Percentiles rank a stretch among this genome's conserved stretches.
These are phyloP conservation scores for Colletotrichum salicis DNA, from an alignment of 2,329 filamentous ascomycete genomes.

Conservation along the genomic window DNA sequence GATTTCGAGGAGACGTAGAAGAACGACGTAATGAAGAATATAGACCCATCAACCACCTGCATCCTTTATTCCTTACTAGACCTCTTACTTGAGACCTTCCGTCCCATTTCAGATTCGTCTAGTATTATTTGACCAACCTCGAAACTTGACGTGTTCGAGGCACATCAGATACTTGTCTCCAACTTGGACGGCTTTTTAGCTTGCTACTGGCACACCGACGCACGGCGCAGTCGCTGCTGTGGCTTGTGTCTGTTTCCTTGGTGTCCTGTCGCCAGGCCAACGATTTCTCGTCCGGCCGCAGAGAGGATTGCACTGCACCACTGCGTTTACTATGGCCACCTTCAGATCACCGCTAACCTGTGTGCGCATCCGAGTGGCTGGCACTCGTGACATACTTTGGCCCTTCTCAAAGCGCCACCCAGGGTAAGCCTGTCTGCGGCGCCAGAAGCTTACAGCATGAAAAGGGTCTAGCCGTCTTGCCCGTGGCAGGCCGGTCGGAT, in stretches of 20 bases:
- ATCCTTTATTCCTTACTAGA: neutral
- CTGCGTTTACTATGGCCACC: neutral
- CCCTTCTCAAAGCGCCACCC: neutral
- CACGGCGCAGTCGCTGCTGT: neutral
- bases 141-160: neutral
- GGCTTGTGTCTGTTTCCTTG: neutral
- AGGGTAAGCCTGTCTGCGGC: neutral
- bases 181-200: neutral
- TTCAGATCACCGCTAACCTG: constrained; percentile 1
- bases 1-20: neutral
- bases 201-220: neutral
- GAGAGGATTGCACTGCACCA: neutral
- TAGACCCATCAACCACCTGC: neutral
- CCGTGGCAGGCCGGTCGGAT: neutral
- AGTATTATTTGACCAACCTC: neutral
- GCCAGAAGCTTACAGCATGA: neutral
- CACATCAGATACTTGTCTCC: neutral
- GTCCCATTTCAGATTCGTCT: neutral
- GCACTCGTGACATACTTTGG: neutral
- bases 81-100: neutral
- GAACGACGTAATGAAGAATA: constrained; percentile 8
- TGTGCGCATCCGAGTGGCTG: constrained; percentile 5
- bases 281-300: neutral
- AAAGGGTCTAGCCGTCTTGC: constrained; percentile 11
- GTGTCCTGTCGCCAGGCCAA: neutral